Conservation (phyloP, 2,329 filamentous ascomycete species). For the Fusarium multiceps region DNA sequence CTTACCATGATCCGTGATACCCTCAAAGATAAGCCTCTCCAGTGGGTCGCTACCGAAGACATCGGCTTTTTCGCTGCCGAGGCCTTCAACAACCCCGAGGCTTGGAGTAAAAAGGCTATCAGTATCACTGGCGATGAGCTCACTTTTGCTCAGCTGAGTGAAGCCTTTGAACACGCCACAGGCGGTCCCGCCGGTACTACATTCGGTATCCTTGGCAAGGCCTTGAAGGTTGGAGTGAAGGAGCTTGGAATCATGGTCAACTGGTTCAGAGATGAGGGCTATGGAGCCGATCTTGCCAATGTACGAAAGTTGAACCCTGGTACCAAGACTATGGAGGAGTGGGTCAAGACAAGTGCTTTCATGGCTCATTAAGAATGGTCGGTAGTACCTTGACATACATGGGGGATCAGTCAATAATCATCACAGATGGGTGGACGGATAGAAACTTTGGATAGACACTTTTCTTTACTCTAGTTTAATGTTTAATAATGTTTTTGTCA, state of each 20-base stretch:
- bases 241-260: constrained; percentile 30
- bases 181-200: constrained; percentile 13
- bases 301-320: constrained; percentile 24
- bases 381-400: not conserved
- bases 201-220: constrained; percentile 21
- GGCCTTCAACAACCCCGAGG: not conserved
- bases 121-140: constrained; percentile 24
- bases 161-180: constrained; percentile 16
- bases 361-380: not conserved
- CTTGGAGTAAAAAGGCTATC: constrained; percentile 13
- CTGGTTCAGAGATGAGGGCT: constrained; percentile 34
- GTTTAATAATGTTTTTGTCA: not conserved
- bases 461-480: not conserved
- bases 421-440: not conserved
- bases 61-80: constrained; percentile 28
- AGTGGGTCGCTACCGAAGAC: constrained; percentile 25
- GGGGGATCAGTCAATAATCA: no score
- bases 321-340: constrained; percentile 23
- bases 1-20: constrained; percentile 47
- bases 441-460: not conserved
- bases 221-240: constrained; percentile 15
- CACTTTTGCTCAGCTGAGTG: constrained; percentile 23
- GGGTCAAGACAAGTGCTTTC: constrained; percentile 29
- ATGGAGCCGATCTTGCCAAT: constrained; percentile 18
- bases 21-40: constrained; percentile 44